Evolutionary conservation across 1,284 basidiomycete species (phyloP).

Genomic region (Rhodotorula sp.): DNA sequence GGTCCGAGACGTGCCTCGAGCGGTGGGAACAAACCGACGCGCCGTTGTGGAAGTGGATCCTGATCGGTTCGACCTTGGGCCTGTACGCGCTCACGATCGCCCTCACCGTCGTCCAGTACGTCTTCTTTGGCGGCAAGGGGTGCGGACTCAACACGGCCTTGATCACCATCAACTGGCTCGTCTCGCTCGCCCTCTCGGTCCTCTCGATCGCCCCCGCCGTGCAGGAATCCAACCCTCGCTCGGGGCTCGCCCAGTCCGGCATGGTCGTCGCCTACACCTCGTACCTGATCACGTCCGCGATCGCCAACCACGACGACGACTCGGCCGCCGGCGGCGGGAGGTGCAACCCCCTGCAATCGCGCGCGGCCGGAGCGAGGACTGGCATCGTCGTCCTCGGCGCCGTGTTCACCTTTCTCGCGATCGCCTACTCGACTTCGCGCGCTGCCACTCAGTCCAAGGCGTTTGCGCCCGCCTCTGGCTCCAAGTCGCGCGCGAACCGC

Average conservation of each 20-base stretch:
- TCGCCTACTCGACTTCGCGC: slow-evolving; percentile 93
- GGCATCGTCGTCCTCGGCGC: slow-evolving; percentile 89
- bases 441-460: slow-evolving; percentile 94
- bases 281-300: slow-evolving; percentile 89
- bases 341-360: slow-evolving; percentile 80
- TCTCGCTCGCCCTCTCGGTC: slow-evolving; percentile 76
- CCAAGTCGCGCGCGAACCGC: slow-evolving; percentile 49
- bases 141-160: slow-evolving; percentile 93
- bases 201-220: slow-evolving; percentile 80
- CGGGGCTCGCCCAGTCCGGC: slow-evolving; percentile 89
- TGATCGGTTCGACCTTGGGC: slow-evolving; percentile 85
- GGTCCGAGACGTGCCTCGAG: slow-evolving; percentile 94
- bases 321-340: slow-evolving; percentile 52
- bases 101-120: slow-evolving; percentile 82
- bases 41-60: slow-evolving; percentile 92
- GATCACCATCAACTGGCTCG: slow-evolving; percentile 86
- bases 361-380: slow-evolving; percentile 68
- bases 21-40: slow-evolving; percentile 73
- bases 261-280: slow-evolving; percentile 98
- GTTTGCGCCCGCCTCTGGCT: slow-evolving; percentile 70
- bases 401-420: slow-evolving; percentile 93
- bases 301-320: slow-evolving; percentile 85
- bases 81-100: slow-evolving; percentile 82
- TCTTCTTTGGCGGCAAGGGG: slow-evolving; percentile 81
- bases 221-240: slow-evolving; percentile 90